These are phyloP conservation scores for Serendipita sp. DNA, from an alignment of 768 basidiomycete genomes.

Conservation along the genomic window DNA sequence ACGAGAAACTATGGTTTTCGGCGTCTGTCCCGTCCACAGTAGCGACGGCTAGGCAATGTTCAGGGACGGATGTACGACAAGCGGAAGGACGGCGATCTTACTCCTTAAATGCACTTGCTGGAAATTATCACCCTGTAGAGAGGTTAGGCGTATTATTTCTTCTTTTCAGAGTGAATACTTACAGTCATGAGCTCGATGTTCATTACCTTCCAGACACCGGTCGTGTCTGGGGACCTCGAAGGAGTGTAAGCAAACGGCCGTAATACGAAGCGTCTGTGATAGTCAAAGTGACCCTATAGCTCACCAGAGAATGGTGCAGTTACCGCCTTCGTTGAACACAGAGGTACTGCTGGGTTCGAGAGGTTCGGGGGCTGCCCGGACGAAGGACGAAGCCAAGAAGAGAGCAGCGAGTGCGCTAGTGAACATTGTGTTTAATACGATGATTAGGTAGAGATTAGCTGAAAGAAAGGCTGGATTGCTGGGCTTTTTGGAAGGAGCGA, in stretches of 20 bases:
- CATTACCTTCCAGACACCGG: constrained; percentile 54
- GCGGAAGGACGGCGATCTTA: constrained; percentile 8
- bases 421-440: neutral
- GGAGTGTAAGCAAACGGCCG: neutral
- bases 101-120: constrained; percentile 49
- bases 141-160: no score
- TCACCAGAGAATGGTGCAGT: constrained; percentile 44
- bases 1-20: constrained; percentile 31
- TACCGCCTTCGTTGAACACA: constrained; percentile 38
- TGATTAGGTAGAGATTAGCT: neutral
- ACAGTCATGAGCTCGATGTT: constrained; percentile 71
- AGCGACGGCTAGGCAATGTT: constrained; percentile 38
- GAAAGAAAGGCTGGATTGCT: neutral
- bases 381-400: constrained; percentile 8
- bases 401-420: constrained; percentile 8
- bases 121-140: constrained; percentile 27
- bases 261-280: constrained; percentile 9
- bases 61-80: neutral
- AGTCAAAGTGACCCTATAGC: neutral
- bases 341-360: constrained; percentile 43
- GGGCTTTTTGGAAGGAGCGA: neutral
- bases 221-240: constrained; percentile 13
- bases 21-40: constrained; percentile 46
- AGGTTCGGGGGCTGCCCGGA: constrained; percentile 33
- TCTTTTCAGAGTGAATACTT: constrained; percentile 11